A percentile compares a stretch with the other conserved stretches of the same genome.
phyloP scores from a whole-genome alignment of 1,284 basidiomycete species.

The Ustilago hordei region DNA sequence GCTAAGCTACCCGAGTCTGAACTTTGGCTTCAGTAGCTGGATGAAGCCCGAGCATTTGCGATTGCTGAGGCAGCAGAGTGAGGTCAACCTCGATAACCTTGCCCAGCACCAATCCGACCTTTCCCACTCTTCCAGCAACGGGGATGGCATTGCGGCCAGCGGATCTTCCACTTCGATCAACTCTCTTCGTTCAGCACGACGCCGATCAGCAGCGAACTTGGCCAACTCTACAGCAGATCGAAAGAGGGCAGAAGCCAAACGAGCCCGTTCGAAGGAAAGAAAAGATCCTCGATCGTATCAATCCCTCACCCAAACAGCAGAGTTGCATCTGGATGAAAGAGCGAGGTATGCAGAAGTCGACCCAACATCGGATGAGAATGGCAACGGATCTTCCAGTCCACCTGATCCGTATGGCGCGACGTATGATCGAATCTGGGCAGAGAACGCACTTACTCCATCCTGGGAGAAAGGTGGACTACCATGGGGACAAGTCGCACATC shows the following conservation, averaged over 20 bases:
- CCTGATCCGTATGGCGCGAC: slow-evolving; percentile 22
- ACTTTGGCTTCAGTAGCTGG: slow-evolving; percentile 94
- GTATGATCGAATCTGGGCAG: slow-evolving; percentile 37
- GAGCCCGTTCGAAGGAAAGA: slow-evolving; percentile 36
- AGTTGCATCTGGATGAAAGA: slow-evolving; percentile 61
- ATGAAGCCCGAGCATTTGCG: slow-evolving; percentile 89
- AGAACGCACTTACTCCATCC: slow-evolving; percentile 29
- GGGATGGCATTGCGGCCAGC: not conserved
- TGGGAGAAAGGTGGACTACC: slow-evolving; percentile 46
- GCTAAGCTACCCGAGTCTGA: slow-evolving; percentile 79
- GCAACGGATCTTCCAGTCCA: slow-evolving; percentile 11
- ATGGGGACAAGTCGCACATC: slow-evolving; percentile 41
- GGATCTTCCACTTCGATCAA: slow-evolving; percentile 19
- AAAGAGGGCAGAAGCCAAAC: slow-evolving; percentile 35
- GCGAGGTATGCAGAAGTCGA: slow-evolving; percentile 62
- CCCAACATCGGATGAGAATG: slow-evolving; percentile 45
- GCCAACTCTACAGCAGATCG: slow-evolving; percentile 26
- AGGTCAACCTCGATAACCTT: slow-evolving; percentile 60
- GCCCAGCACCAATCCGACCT: slow-evolving; percentile 26
- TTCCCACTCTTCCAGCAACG: not conserved
- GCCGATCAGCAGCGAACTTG: slow-evolving; percentile 37
- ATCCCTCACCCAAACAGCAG: slow-evolving; percentile 57
- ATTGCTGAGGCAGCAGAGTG: slow-evolving; percentile 77
- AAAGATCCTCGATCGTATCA: slow-evolving; percentile 47
- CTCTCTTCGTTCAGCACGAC: slow-evolving; percentile 21